Evolutionary conservation across 208 protist genomes (phyloP), one percentile per base, ranked within the genome.

Genomic region (Leptomonas pyrrhocoris): DNA sequence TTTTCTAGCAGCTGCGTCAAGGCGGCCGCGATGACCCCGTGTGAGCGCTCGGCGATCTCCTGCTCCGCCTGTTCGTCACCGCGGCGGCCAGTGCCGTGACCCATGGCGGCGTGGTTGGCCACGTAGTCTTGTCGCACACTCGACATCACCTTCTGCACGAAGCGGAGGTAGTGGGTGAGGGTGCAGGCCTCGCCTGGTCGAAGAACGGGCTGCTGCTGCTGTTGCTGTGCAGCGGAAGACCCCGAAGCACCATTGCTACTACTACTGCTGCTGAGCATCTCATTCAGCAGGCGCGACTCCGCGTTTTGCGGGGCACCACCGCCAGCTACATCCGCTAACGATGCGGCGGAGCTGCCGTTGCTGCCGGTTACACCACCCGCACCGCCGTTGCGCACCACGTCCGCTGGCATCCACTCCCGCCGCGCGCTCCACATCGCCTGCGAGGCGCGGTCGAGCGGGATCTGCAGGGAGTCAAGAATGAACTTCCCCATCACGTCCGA

Each of bases 401-500:
- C 72, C 15, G 46, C 42, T 30, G 69, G 69, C 67, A 71, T 79
- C 71, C 74, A 68, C 16, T 60, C 74, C 45, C 43, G 30, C 45
- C 77, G 77, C 63, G 73, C 56, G 27, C 61, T 50, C 74, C 71
- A 79, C 60, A 84, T 64, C 25, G 81, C 74, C 50, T 77, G 69
- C 25, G 84, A 79, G 5, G 86, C 86, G 27, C 84, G 68, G 50
- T 88, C 85, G n/a, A 89, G 40, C 0, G 79, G 71, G 4, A 95
- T 73, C 45, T 79, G 68, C 23, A 95, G 64, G 25, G 90, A 84
- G 64, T 93, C 85, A 1, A 95, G 59, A 16, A 95, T 51, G 58
- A 95, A 95, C 55, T 86, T 83, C 2, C 90, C 87, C 42, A 93
- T 77, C 16, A 92, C 81, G 53, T 95, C 85, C 18, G 83, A 63